Percentiles rank a stretch among this genome's conserved stretches.
phyloP scores from a whole-genome alignment of 2,329 filamentous ascomycete genomes.

The Ophiocordyceps camponoti-rufipedis region DNA sequence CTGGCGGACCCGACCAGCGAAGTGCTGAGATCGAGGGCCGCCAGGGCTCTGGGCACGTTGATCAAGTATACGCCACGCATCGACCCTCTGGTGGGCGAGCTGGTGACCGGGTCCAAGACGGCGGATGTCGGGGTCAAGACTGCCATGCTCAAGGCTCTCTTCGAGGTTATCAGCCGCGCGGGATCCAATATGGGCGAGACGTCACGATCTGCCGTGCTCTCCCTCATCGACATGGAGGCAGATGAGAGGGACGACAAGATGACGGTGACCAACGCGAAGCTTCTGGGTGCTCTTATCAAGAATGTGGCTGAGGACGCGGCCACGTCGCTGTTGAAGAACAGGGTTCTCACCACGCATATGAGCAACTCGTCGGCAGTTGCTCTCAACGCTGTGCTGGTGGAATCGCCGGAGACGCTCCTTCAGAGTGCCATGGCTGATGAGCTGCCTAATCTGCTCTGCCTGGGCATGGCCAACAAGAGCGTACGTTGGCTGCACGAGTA shows the following conservation, averaged over 20 bases:
- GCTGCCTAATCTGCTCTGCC: slow-evolving; percentile 55
- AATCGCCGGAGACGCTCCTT: slow-evolving; percentile 54
- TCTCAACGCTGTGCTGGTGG: slow-evolving; percentile 73
- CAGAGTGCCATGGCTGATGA: slow-evolving; percentile 52
- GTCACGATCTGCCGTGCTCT: slow-evolving; percentile 70
- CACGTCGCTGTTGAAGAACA: slow-evolving; percentile 38
- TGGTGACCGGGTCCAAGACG: slow-evolving; percentile 92
- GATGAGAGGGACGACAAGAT: slow-evolving; percentile 61
- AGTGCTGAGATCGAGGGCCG: slow-evolving; percentile 67
- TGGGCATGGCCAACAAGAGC: slow-evolving; percentile 60
- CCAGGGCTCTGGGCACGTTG: slow-evolving; percentile 82
- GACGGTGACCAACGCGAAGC: slow-evolving; percentile 76
- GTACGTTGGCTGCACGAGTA: slow-evolving; percentile 28
- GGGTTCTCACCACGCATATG: slow-evolving; percentile 61
- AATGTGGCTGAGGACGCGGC: slow-evolving; percentile 62
- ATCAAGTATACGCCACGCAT: slow-evolving; percentile 93
- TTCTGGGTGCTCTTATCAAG: slow-evolving; percentile 79
- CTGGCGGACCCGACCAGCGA: slow-evolving; percentile 88
- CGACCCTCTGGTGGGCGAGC: slow-evolving; percentile 78
- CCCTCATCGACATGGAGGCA: slow-evolving; percentile 70
- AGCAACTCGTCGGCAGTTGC: slow-evolving; percentile 66
- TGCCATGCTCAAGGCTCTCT: slow-evolving; percentile 92
- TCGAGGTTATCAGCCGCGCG: slow-evolving; percentile 90
- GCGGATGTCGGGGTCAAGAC: slow-evolving; percentile 67
- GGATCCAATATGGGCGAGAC: slow-evolving; percentile 87